Conservation (phyloP, 306 rosid species). For the Prunus mongolica region DNA sequence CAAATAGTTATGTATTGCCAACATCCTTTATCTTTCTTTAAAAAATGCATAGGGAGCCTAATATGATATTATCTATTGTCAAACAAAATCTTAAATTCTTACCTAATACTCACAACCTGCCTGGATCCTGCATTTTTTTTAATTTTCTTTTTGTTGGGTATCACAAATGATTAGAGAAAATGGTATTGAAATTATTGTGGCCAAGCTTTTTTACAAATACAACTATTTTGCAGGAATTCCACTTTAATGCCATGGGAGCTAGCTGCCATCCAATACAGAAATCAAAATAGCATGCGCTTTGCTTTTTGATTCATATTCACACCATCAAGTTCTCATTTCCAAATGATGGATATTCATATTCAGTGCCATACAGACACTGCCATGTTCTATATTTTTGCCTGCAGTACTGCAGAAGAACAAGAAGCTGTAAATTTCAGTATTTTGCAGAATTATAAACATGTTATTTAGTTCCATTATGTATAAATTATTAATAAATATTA, state of each 20-base stretch:
- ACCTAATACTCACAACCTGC: neutral
- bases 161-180: neutral
- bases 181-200: conserved; percentile 12
- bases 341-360: conserved; percentile 14
- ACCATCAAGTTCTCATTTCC: conserved; percentile 12
- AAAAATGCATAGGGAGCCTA: neutral
- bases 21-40: neutral
- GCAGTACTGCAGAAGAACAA: neutral
- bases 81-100: conserved; percentile 6
- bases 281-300: conserved; percentile 25
- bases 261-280: conserved; percentile 40
- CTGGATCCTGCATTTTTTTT: neutral
- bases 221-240: conserved; percentile 15
- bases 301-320: conserved; percentile 23
- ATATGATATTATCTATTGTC: neutral
- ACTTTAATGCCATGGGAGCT: conserved; percentile 27
- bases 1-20: neutral
- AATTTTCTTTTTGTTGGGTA: neutral
- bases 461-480: neutral
- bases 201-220: neutral
- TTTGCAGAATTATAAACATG: neutral
- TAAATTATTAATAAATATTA: neutral
- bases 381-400: neutral
- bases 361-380: neutral
- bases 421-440: neutral